Evolutionary conservation across 2,329 filamentous ascomycete species (phyloP).

Genomic region (Juglanconis sp.): DNA sequence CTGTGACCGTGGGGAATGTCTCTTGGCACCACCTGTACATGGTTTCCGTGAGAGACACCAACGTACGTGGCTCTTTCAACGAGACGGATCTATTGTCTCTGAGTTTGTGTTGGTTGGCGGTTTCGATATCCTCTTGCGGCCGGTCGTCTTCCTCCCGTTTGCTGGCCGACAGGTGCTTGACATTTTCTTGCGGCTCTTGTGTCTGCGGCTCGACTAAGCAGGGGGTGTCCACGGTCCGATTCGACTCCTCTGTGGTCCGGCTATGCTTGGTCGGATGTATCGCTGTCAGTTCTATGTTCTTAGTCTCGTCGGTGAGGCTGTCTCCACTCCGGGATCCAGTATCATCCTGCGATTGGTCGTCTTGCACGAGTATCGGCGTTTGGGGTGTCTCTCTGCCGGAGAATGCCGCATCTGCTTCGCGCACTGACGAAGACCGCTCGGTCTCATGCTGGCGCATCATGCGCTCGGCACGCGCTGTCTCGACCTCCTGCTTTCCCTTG

Average conservation of each 20-base stretch:
- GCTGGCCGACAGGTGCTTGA: too few species aligned
- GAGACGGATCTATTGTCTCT: not conserved
- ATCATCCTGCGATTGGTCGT: not conserved
- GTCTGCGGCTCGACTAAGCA: not conserved
- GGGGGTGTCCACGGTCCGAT: too few species aligned
- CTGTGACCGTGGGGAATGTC: slow-evolving; percentile 67
- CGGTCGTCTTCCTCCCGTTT: not conserved
- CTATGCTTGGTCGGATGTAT: not conserved
- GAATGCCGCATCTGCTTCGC: not conserved
- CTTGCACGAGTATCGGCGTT: not conserved
- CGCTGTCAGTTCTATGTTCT: not conserved
- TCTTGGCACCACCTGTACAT: slow-evolving; percentile 59
- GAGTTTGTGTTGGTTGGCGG: not conserved
- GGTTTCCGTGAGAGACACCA: slow-evolving; percentile 47
- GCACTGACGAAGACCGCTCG: not conserved
- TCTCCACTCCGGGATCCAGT: not conserved
- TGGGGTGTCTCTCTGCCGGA: not conserved
- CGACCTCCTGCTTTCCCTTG: slow-evolving; percentile 49
- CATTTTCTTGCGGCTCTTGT: not conserved
- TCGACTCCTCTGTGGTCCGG: not conserved
- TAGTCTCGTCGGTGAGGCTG: slow-evolving; percentile 21
- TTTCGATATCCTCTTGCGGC: not conserved
- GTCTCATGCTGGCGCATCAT: slow-evolving; percentile 31
- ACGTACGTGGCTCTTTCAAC: slow-evolving; percentile 35
- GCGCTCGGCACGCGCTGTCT: slow-evolving; percentile 39